Evolutionary conservation across 2,329 filamentous ascomycete species (phyloP), one percentile per base, ranked within the genome.

Genomic region (Xylaria sp.): DNA sequence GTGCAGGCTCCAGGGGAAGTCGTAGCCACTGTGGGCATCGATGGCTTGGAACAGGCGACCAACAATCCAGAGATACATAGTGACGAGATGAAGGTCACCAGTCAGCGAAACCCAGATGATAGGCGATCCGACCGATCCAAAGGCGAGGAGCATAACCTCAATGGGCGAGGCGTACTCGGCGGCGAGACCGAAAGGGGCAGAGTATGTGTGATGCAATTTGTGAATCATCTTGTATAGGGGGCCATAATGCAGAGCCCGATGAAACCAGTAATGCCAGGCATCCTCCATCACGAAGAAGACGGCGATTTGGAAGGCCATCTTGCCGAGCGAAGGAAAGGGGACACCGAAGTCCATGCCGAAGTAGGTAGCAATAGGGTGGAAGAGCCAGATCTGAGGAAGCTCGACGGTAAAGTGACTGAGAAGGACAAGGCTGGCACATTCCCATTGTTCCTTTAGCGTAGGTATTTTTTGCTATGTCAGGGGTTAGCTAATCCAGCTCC

Each of bases 141-240:
- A 86, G 47, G 95, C 96, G 58, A 99, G 90, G 65, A 97, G 88
- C 92, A 98, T 97, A 74, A 95, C 93, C 83, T 99, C 96, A 75
- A 98, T 97, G 0, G 96, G 96, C 51, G 95, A 98, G 6, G 96
- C 96, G 81, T 99, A 99, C 83, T 99, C 96, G 65, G 96, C 95
- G 21, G 96, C 95, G 61, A 99, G 86, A 74, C 96, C 96, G 78
- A 99, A 99, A 19, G 96, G 96, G 12, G 96, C 96, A 45, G 94
- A 97, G 85, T 99, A 99, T 78, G 96, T 95, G 85, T 99, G 96
- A 85, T 99, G 96, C 75, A 99, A 94, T 86, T 99, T 99, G 88
- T 99, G 96, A 77, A 99, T 93, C 78, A 90, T 88, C 85, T 94
- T 97, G 89, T 99, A 99, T 5, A 99, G 90, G 47, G 94, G 93